A percentile compares a stretch with the other conserved stretches of the same genome.
Evolutionary conservation across 495 filamentous ascomycete genomes (phyloP).

Genomic region (Annulohypoxylon moriforme): DNA sequence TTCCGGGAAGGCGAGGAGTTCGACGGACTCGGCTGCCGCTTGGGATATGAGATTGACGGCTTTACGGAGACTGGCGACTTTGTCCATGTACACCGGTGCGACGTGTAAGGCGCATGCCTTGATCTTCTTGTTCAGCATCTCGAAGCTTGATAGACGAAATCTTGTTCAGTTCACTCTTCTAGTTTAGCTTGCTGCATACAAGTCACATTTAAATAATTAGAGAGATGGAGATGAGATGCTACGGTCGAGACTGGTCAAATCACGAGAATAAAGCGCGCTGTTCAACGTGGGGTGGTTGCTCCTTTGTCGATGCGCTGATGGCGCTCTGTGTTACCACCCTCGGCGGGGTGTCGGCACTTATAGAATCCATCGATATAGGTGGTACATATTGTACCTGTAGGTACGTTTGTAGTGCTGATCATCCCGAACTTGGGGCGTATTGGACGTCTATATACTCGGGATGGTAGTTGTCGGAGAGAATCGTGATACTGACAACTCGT

Average conservation of each 20-base stretch:
- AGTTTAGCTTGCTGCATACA: not conserved
- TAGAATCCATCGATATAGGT: no score
- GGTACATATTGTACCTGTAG: not conserved
- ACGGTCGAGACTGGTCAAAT: not conserved
- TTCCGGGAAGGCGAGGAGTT: conserved; percentile 52
- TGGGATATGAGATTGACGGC: conserved; percentile 46
- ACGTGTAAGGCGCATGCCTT: conserved; percentile 51
- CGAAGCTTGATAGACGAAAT: not conserved
- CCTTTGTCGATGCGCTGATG: not conserved
- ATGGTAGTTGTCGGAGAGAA: not conserved
- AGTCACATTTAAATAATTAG: not conserved
- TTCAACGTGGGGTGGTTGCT: not conserved
- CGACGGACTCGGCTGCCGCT: conserved; percentile 43
- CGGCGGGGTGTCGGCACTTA: conserved; percentile 23
- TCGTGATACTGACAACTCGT: not conserved
- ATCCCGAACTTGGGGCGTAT: not conserved
- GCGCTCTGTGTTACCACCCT: conserved; percentile 4
- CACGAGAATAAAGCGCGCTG: not conserved
- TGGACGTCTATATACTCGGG: not conserved
- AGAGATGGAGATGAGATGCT: not conserved
- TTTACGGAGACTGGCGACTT: conserved; percentile 47
- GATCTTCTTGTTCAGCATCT: conserved; percentile 43
- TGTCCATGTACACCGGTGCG: conserved; percentile 53
- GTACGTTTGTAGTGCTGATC: not conserved
- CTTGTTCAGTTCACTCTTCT: not conserved